A percentile compares a stretch with the other conserved stretches of the same genome.
Evolutionary conservation across 2,329 filamentous ascomycete genomes (phyloP).

Genomic region (Claviceps arundinis): DNA sequence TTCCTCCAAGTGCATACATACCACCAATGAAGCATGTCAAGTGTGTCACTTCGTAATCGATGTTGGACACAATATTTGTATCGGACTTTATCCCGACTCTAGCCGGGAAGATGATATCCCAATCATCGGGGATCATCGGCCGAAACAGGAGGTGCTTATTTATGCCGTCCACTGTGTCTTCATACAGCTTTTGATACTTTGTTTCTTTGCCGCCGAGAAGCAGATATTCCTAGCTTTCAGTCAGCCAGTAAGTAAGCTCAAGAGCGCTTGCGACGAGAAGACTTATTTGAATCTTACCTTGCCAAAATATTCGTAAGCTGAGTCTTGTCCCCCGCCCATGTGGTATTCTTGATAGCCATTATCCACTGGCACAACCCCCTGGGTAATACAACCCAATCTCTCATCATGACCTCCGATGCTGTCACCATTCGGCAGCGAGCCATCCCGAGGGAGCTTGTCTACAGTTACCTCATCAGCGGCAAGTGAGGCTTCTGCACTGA

Average conservation of each 20-base stretch:
- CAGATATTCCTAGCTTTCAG: conserved; percentile 44
- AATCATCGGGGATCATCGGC: conserved; percentile 55
- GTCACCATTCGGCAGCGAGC: conserved; percentile 15
- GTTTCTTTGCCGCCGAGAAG: conserved; percentile 61
- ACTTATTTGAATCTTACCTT: conserved; percentile 28
- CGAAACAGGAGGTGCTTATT: conserved; percentile 65
- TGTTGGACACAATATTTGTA: conserved; percentile 21
- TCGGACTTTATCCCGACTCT: conserved; percentile 35
- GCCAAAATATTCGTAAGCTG: conserved; percentile 58
- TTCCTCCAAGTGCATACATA: conserved; percentile 49
- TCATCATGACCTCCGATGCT: conserved; percentile 16
- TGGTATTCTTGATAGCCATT: conserved; percentile 36
- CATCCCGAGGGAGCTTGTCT: background rate
- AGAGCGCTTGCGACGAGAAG: background rate
- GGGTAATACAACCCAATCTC: conserved; percentile 40
- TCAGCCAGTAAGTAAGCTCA: background rate
- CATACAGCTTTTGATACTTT: conserved; percentile 63
- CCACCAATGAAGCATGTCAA: conserved; percentile 56
- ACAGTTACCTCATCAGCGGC: background rate
- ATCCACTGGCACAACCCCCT: conserved; percentile 40
- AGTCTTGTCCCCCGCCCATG: conserved; percentile 55
- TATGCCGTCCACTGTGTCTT: conserved; percentile 51
- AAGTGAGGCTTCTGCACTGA: background rate
- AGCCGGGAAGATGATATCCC: conserved; percentile 63
- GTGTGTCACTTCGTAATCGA: conserved; percentile 49